Base-by-base conservation (phyloP, 106 monocot genomes). In the Allium cepa region DNA sequence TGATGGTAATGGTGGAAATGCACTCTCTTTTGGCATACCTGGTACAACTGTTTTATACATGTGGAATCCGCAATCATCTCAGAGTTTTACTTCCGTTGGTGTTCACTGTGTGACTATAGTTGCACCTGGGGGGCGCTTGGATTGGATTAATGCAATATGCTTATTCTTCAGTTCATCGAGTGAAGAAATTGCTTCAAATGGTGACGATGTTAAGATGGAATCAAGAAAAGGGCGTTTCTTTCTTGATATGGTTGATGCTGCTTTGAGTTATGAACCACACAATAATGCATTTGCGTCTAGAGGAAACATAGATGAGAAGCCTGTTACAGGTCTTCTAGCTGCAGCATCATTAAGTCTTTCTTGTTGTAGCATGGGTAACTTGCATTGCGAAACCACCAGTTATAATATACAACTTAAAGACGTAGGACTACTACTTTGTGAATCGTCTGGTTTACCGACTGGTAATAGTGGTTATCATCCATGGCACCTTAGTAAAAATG, bases 111-210 rank as follows among this genome's bases (percentile, higher is more conserved):
- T 74, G n/a, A 93, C 97, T 56, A 64, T 92, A 8, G 59, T 93
- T 69, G 97, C 97, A 60, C 97, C 92, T 75, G 97, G 93, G 48
- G 90, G 89, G 47, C 88, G 93, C 53, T 57, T 90, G 36, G 97
- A 99, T 90, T 99, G 97, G 97, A 58, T 99, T 64, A 71, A 50
- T 77, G 53, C 79, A 52, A 73, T 99, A 67, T 73, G 63, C 56
- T 80, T 65, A 15, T 90, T 82, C 62, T 99, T 99, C 67, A 80
- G 67, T 58, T 76, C 60, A 50, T 59, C 79, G 75, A 50, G 71
- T 62, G 71, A 79, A 18, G 60, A 36, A 49, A 70, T 75, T 60
- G 28, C 72, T 26, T 59, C 71, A 7, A 46, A n/a, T 13, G 26
- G 50, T 67, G 74, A 69, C 76, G 52, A 7, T 46, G 52, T 17